Evolutionary conservation across 805 yeast genomes (phyloP).

Genomic region (Metschnikowia chrysomelidarum): DNA sequence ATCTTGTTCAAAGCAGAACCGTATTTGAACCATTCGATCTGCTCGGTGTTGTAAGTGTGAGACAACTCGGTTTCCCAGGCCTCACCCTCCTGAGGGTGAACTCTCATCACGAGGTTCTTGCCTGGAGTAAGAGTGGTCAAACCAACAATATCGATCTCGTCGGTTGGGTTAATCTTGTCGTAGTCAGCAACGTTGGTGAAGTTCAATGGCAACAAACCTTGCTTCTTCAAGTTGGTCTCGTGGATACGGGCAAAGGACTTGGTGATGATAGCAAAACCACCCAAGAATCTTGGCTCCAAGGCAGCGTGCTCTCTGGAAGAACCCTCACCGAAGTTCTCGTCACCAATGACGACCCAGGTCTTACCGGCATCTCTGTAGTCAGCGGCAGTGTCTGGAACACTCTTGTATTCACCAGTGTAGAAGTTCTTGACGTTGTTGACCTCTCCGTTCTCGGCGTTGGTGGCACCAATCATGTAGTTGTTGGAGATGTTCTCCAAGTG

Average conservation of each 20-base stretch:
- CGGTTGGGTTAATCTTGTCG: conserved; percentile 90
- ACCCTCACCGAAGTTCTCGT: conserved; percentile 99
- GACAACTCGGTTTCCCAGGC: conserved; percentile 90
- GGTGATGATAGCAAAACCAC: conserved; percentile 97
- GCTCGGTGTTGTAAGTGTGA: conserved; percentile 95
- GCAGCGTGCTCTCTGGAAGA: conserved; percentile 99
- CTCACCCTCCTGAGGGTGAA: conserved; percentile 68
- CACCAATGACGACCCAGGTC: conserved; percentile 97
- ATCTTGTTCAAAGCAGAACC: conserved; percentile 99
- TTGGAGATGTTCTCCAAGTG: conserved; percentile 97
- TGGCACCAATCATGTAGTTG: conserved; percentile 99
- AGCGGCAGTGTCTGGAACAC: conserved; percentile 96
- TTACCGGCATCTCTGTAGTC: conserved; percentile 91
- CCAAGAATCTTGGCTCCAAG: conserved; percentile 97
- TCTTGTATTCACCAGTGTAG: conserved; percentile 86
- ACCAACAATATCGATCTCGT: conserved; percentile 84
- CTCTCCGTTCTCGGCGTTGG: conserved; percentile 92
- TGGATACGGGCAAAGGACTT: conserved; percentile 98
- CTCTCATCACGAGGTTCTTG: conserved; percentile 78
- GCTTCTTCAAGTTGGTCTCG: conserved; percentile 99
- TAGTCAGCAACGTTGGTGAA: conserved; percentile 86
- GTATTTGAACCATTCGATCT: conserved; percentile 97
- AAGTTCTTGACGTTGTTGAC: conserved; percentile 89
- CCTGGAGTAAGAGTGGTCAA: conserved; percentile 88
- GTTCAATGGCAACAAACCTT: conserved; percentile 97